Base-by-base conservation (phyloP, 2,329 filamentous ascomycete genomes). In the Tolypocladium cylindrosporum region DNA sequence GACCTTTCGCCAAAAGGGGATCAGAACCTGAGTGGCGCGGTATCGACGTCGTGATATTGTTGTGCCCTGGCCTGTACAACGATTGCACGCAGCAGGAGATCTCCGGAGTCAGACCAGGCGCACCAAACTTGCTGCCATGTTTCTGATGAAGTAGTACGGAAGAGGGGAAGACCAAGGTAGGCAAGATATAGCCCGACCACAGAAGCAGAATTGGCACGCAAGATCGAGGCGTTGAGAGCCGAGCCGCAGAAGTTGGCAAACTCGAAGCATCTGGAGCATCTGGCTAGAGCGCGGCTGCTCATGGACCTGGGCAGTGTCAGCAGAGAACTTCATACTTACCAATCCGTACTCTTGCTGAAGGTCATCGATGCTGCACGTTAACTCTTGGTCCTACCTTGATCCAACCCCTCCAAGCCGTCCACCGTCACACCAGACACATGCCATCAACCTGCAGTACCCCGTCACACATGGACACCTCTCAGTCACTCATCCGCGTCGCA, bases 81-180 rank as follows among this genome's bases (percentile, higher is more conserved):
- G 24, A 58, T 66, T 39, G 53, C 62, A 63, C 60, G 41, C 50
- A 59, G 51, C 54, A 48, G 57, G 61, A 64, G 66, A 67, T 67
- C 66, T 66, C 63, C 58, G 52, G 60, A 60, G 21, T 37, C 40
- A 34, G 37, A n/a, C 21, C 61, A 62, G 58, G 59, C 50, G 57
- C 60, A 63, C 63, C 63, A 63, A 64, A 61, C 66, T 64, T 68
- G 67, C 67, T 67, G 64, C 60, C 58, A 58, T 62, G 62, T 68
- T 61, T 68, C 64, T 68, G 67, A 69, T 69, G 63, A 57, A 57
- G 65, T 67, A 37, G 55, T 58, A 69, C 67, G 57, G 58, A 54
- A 48, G 59, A 54, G 41, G 58, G 59, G 57, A 57, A 57, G 57
- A 54, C 55, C 6, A 8, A 50, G 11, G 31, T 4, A 11, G 31